Conservation (phyloP, 345 rosid genomes). For the Diplotaxis tenuifolia region DNA sequence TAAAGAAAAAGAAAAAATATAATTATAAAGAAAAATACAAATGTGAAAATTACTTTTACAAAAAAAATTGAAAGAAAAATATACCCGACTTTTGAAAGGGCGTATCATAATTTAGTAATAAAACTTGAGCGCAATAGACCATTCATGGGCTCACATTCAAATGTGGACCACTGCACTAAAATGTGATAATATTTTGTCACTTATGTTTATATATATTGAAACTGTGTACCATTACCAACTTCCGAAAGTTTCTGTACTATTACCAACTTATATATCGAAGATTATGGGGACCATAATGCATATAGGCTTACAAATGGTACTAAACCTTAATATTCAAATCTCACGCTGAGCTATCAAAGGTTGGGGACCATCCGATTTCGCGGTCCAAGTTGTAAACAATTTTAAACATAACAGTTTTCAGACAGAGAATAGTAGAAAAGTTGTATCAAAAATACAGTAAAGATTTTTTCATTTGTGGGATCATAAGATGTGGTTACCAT, state of each 20-base stretch:
- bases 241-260: slow-evolving; percentile 18
- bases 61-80: too few relatives aligned
- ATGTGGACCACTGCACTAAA: slow-evolving; percentile 20
- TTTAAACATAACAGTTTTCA: not conserved
- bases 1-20: too few relatives aligned
- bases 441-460: not conserved
- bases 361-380: slow-evolving; percentile 39
- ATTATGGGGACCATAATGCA: slow-evolving; percentile 38
- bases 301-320: slow-evolving; percentile 36
- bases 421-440: slow-evolving; percentile 7
- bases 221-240: slow-evolving; percentile 29
- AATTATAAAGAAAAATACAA: too few relatives aligned
- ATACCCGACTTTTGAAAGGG: too few relatives aligned
- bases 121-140: slow-evolving; percentile 34
- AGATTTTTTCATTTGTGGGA: slow-evolving; percentile 10
- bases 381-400: not conserved
- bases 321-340: slow-evolving; percentile 37
- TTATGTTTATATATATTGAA: slow-evolving; percentile 14
- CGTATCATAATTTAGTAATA: too few relatives aligned
- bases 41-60: too few relatives aligned
- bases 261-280: slow-evolving; percentile 27
- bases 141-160: slow-evolving; percentile 30
- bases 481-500: slow-evolving; percentile 19
- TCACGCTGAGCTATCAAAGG: slow-evolving; percentile 32
- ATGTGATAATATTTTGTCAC: slow-evolving; percentile 1